These are phyloP conservation scores for Pholiota adiposa DNA, from an alignment of 1,284 basidiomycete genomes.

Conservation along the genomic window DNA sequence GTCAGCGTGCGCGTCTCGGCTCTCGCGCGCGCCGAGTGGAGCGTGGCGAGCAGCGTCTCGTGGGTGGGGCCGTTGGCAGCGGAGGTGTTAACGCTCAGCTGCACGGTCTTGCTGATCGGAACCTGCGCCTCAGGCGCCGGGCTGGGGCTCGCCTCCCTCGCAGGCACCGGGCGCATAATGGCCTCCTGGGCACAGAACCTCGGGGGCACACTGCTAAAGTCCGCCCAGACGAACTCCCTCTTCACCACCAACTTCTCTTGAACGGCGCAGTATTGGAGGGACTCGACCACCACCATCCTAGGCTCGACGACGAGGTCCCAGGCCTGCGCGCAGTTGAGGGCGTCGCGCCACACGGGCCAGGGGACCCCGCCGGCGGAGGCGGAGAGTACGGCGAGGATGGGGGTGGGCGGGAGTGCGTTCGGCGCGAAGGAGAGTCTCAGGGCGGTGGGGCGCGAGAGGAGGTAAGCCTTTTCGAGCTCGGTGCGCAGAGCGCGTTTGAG, in stretches of 20 bases:
- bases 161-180: neutral
- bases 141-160: slow-evolving; percentile 7
- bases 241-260: slow-evolving; percentile 20
- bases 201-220: slow-evolving; percentile 37
- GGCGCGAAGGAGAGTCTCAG: slow-evolving; percentile 61
- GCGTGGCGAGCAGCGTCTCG: slow-evolving; percentile 4
- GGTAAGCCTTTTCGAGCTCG: too few species aligned
- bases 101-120: slow-evolving; percentile 29
- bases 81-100: slow-evolving; percentile 7
- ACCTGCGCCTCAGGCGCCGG: slow-evolving; percentile 19
- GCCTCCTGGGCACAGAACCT: neutral
- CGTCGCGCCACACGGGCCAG: too few species aligned
- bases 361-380: slow-evolving; percentile 64
- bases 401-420: slow-evolving; percentile 59
- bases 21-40: slow-evolving; percentile 23
- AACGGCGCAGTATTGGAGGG: too few species aligned
- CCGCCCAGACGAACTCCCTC: slow-evolving; percentile 61
- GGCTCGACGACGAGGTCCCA: slow-evolving; percentile 75
- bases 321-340: too few species aligned
- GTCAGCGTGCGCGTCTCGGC: slow-evolving; percentile 49
- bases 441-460: too few species aligned
- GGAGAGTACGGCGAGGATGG: slow-evolving; percentile 63
- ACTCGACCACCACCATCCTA: slow-evolving; percentile 60
- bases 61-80: slow-evolving; percentile 15
- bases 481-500: too few species aligned